Base-by-base conservation (phyloP, 1,284 basidiomycete species). In the Apiotrichum gamsii region DNA sequence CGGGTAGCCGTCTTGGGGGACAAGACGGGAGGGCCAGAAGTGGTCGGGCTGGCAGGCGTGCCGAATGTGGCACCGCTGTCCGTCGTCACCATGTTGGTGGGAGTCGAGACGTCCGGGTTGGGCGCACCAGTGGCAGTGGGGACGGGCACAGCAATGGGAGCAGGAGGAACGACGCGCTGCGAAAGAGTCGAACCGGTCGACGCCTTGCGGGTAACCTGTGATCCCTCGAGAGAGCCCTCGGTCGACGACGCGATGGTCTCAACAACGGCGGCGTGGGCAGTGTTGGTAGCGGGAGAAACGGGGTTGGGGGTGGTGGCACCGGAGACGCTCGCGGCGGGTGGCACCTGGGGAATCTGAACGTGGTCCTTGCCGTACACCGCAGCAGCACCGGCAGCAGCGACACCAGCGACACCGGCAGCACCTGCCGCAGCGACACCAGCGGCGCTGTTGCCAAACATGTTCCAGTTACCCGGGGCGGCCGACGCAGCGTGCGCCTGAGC, bases 31-130 rank as follows among this genome's bases (percentile, higher is more conserved):
- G 33, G 33, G 18, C 19, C 33, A 9, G 33, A 35, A 11, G 16
- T 18, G 19, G 33, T 35, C 8, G 33, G 33, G 33, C 33, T 35
- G 19, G 33, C 19, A 13, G 33, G 33, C 3, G 18, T 16, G 33
- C 18, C 25, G 11, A 28, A 28, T 19, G 33, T 35, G 18, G 33
- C 31, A n/a, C 6, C 13, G 33, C 15, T 41, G 34, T 28, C 8
- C 39, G 49, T 20, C 24, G 34, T 18, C 47, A 45, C 5, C 38
- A 32, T 28, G 21, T 29, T 20, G 18, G 40, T 9, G 5, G 47
- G 43, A 15, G 56, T 39, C n/a, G 6, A 13, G 25, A 21, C 19
- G 14, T 13, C 37, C 14, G 37, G 23, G n/a, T 2, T 5, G 23
- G 37, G 25, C n/a, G n/a, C n/a, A n/a, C n/a, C n/a, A n/a, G n/a